A percentile compares a stretch with the other conserved stretches of the same genome.
These are phyloP conservation scores for Rutstroemia sp. DNA, from an alignment of 2,329 filamentous ascomycete species.

Conservation along the genomic window DNA sequence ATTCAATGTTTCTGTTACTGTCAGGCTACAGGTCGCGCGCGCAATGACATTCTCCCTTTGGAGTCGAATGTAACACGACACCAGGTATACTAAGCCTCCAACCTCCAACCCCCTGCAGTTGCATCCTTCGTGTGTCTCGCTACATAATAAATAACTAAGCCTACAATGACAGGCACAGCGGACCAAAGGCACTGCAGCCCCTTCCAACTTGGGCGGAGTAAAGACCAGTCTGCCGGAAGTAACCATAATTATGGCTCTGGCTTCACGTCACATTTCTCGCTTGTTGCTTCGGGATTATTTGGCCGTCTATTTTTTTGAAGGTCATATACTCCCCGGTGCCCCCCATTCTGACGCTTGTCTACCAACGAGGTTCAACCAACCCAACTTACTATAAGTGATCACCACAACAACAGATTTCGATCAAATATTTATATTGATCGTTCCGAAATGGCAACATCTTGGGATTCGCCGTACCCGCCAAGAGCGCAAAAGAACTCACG, in stretches of 20 bases:
- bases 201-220: conserved; percentile 6
- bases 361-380: not conserved
- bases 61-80: not conserved
- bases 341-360: not conserved
- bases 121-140: conserved; percentile 4
- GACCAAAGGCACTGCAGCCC: conserved; percentile 2
- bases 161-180: conserved; percentile 4
- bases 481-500: not conserved
- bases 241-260: not conserved
- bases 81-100: conserved; percentile 4
- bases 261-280: not conserved
- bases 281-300: not conserved
- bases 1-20: not conserved
- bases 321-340: not conserved
- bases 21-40: not conserved
- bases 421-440: not conserved
- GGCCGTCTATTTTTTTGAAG: not conserved
- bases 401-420: not conserved
- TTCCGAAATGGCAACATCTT: conserved; percentile 1
- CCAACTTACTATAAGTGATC: not conserved
- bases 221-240: not conserved
- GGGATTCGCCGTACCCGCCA: conserved; percentile 8
- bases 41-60: not conserved
- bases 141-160: not conserved
- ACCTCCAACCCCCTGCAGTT: conserved; percentile 2